These are phyloP conservation scores for Cystofilobasidium capitatum DNA, from an alignment of 768 basidiomycete genomes.

Conservation along the genomic window DNA sequence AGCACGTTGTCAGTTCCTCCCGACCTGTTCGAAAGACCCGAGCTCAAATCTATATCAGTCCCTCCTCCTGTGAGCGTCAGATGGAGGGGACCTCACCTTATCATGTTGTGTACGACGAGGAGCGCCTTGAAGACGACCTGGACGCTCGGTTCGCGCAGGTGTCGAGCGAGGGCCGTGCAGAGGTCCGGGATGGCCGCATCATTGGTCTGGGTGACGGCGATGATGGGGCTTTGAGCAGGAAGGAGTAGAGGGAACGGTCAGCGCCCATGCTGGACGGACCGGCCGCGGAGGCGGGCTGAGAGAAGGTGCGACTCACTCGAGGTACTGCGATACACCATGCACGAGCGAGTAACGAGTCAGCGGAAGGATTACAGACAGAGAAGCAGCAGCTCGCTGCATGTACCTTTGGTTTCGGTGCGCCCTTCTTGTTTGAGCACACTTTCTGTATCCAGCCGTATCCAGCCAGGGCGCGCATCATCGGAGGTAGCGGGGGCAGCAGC, in stretches of 20 bases:
- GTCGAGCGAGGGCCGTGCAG: slow-evolving; percentile 71
- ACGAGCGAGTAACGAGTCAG: slow-evolving; percentile 2
- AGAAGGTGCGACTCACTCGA: slow-evolving; percentile 47
- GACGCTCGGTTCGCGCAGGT: slow-evolving; percentile 82
- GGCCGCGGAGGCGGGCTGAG: background rate
- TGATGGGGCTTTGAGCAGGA: slow-evolving; percentile 51
- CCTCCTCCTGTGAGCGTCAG: no score
- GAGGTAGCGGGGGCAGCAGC: background rate
- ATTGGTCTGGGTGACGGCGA: slow-evolving; percentile 74
- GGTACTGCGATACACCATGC: slow-evolving; percentile 53
- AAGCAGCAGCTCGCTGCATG: slow-evolving; percentile 25
- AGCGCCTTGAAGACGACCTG: slow-evolving; percentile 97
- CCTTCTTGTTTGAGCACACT: slow-evolving; percentile 94
- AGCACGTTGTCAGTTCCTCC: slow-evolving; percentile 93
- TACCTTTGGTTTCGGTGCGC: slow-evolving; percentile 91
- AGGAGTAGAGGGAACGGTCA: background rate
- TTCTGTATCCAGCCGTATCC: slow-evolving; percentile 44
- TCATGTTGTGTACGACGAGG: slow-evolving; percentile 90
- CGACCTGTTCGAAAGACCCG: slow-evolving; percentile 47
- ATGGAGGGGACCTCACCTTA: slow-evolving; percentile 35
- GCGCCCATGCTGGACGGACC: background rate
- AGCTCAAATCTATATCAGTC: no score
- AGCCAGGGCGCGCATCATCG: background rate
- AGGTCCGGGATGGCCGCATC: slow-evolving; percentile 62
- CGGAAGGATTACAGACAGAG: background rate